phyloP scores from a whole-genome alignment of 495 filamentous ascomycete genomes.

The Hypoxylon perforatum region DNA sequence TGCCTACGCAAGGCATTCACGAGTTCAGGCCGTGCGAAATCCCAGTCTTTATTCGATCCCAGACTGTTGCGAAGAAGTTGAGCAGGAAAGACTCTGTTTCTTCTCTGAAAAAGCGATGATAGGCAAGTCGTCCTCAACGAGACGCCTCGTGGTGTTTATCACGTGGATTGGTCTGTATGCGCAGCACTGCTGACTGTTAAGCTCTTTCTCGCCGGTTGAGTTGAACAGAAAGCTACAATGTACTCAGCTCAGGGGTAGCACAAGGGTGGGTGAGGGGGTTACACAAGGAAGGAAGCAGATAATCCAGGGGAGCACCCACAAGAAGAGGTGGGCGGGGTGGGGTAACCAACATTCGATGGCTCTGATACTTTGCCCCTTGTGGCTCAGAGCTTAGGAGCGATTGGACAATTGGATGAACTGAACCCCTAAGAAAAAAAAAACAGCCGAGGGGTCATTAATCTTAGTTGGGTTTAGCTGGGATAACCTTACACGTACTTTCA shows the following conservation, averaged over 20 bases:
- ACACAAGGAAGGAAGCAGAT: too few species aligned
- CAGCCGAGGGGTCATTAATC: constrained; percentile 15
- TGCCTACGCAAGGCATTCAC: too few species aligned
- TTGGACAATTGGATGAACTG: constrained; percentile 35
- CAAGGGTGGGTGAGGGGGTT: too few species aligned
- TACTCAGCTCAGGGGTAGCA: background rate
- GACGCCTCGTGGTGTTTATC: constrained; percentile 5
- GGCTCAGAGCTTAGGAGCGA: constrained; percentile 18
- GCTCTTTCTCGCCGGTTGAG: constrained; percentile 5
- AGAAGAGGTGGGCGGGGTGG: constrained; percentile 7
- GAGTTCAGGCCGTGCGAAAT: too few species aligned
- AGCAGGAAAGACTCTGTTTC: too few species aligned
- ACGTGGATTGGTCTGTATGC: constrained; percentile 26
- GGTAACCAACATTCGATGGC: constrained; percentile 31
- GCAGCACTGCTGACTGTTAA: background rate
- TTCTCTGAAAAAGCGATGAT: background rate
- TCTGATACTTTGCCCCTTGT: constrained; percentile 4
- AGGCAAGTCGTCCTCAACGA: background rate
- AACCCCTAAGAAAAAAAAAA: constrained; percentile 11
- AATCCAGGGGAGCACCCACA: too few species aligned
- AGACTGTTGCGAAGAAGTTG: too few species aligned
- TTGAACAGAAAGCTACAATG: constrained; percentile 2
- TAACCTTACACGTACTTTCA: background rate
- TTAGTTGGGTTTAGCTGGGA: constrained; percentile 14
- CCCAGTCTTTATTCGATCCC: too few species aligned